These are phyloP conservation scores for Aspergillus carlsbadensis DNA, from an alignment of 495 filamentous ascomycete genomes.

Conservation along the genomic window DNA sequence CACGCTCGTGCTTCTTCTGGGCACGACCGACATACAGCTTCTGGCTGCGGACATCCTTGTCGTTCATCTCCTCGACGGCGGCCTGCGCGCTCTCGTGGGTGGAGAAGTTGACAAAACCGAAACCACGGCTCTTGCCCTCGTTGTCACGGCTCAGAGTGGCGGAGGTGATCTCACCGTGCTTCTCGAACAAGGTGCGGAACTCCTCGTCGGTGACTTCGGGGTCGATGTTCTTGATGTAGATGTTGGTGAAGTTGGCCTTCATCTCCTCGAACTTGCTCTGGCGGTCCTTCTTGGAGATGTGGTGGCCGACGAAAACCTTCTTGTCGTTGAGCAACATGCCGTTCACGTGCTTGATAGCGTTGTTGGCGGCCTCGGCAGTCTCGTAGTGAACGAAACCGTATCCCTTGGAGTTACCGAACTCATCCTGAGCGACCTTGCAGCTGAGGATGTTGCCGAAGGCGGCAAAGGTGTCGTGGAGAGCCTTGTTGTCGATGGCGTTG, in stretches of 20 bases:
- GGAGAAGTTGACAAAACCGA: slow-evolving; percentile 97
- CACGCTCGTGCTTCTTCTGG: slow-evolving; percentile 99
- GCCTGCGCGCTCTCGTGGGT: slow-evolving; percentile 83
- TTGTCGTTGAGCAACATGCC: slow-evolving; percentile 99
- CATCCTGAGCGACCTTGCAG: slow-evolving; percentile 99
- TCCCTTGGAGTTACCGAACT: slow-evolving; percentile 92
- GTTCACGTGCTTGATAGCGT: slow-evolving; percentile 99
- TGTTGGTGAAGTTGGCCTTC: slow-evolving; percentile 99
- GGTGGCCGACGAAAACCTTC: slow-evolving; percentile 99
- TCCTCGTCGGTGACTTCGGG: slow-evolving; percentile 86
- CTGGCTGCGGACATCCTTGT: slow-evolving; percentile 87
- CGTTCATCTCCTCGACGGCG: slow-evolving; percentile 91
- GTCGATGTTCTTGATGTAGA: slow-evolving; percentile 98
- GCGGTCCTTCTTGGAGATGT: slow-evolving; percentile 99
- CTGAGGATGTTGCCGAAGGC: slow-evolving; percentile 98
- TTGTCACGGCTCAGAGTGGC: slow-evolving; percentile 87
- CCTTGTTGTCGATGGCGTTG: slow-evolving; percentile 99
- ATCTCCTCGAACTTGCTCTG: slow-evolving; percentile 99
- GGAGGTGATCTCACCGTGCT: slow-evolving; percentile 90
- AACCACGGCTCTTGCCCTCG: slow-evolving; percentile 93
- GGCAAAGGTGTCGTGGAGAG: slow-evolving; percentile 98
- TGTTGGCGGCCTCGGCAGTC: slow-evolving; percentile 93
- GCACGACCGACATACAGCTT: slow-evolving; percentile 97
- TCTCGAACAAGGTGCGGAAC: slow-evolving; percentile 90
- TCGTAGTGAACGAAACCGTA: slow-evolving; percentile 99